Base-by-base conservation (phyloP, 805 yeast species). In the Candida succiphila region DNA sequence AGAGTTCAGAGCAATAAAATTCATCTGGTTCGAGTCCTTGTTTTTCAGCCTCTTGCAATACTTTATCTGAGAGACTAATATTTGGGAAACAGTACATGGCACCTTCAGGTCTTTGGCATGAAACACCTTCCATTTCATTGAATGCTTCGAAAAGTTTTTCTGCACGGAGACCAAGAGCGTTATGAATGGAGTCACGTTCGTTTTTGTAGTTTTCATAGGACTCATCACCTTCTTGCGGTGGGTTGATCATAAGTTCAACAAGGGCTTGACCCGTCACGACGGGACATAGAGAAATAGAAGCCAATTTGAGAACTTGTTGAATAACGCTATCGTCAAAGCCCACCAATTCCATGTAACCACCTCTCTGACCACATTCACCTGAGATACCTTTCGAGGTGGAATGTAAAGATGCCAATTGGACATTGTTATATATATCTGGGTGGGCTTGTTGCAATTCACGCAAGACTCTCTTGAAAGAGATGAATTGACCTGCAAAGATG, bases 311-410 rank as follows among this genome's bases (percentile, higher is more conserved):
- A 34, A 92, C 67, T 35, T 83, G 70, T 21, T 74, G 82, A 46
- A 67, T 61, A 14, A 88, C 78, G 29, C 80, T 87, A 3, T 65
- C 66, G 12, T 69, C 63, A 59, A 92, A 83, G 1, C 96, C 96
- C 9, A 79, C 71, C 7, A 88, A 61, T 60, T 92, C 99, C 92
- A 92, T 83, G 65, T 88, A 92, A 5, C 99, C 99, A 48, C 97
- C 99, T 61, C 99, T 78, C 65, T 92, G 98, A 39, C 99, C 99
- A 69, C 99, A 92, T 61, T 92, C 99, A 41, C 98, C 99, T 41
- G 86, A 72, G 46, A 87, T 86, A 56, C 99, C 99, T 60, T 92
- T 92, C 10, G 97, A 89, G 28, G 95, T 86, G n/a, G 97, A 87
- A 58, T 92, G 97, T 45, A 92, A 64, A 2, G 97, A 88, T 3